These are phyloP conservation scores for Cucumis hystrix DNA, from an alignment of 306 rosid genomes.

Conservation along the genomic window DNA sequence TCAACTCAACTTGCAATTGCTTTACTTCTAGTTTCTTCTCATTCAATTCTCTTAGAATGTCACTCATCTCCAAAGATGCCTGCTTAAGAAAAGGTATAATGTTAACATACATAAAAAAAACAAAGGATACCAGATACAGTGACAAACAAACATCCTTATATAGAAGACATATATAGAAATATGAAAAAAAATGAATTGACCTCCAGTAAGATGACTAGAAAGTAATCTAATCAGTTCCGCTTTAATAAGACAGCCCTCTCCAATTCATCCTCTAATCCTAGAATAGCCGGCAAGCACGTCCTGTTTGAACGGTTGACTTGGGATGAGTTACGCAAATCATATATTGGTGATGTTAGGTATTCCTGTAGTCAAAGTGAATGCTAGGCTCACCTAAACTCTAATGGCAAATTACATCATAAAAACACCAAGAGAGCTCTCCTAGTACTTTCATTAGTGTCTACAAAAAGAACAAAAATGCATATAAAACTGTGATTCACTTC, in stretches of 20 bases:
- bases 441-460: neutral
- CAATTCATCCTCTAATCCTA: neutral
- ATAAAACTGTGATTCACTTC: neutral
- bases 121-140: neutral
- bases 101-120: neutral
- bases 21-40: slow-evolving; percentile 49
- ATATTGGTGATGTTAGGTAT: neutral
- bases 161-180: neutral
- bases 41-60: slow-evolving; percentile 41
- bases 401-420: neutral
- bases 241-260: neutral
- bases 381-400: neutral
- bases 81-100: slow-evolving; percentile 22
- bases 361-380: neutral
- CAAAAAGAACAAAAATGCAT: neutral
- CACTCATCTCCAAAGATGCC: slow-evolving; percentile 40
- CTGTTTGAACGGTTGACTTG: neutral
- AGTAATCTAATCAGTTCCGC: neutral
- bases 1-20: slow-evolving; percentile 52
- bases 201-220: neutral
- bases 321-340: neutral
- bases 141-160: neutral
- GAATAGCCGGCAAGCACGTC: neutral
- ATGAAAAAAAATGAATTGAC: neutral
- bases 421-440: neutral